Base-by-base conservation (phyloP, 176 grass and related monocot genomes). In the Melocanna baccifera region DNA sequence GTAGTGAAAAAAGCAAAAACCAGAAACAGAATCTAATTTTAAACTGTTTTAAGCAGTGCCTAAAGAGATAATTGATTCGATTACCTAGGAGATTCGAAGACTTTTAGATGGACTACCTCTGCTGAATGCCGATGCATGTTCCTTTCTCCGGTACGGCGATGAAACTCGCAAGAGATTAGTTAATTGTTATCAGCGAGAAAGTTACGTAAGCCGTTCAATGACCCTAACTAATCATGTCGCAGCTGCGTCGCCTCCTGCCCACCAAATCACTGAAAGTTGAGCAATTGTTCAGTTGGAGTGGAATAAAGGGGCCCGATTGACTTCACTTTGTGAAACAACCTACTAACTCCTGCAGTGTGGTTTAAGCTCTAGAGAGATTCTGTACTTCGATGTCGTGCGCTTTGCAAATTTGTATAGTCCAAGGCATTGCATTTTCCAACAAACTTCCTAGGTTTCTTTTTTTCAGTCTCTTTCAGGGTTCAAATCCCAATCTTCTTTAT, bases 221-320 rank as follows among this genome's bases (percentile, higher is more conserved):
- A 50, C 74, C 48, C 74, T 87, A 90, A 75, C 89, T 51, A 83
- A 79, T 73, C 84, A 78, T 51, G 52, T 67, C 12, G 8, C 84
- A 12, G 67, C 84, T 52, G 79, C 79, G 73, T 90, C 88, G 59
- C 59, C 79, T 90, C 84, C 79, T 40, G 88, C 30, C 50, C 67
- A 90, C 88, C 80, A 73, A 83, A 73, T 75, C 67, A 36, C 68
- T 78, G 84, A 79, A 90, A 61, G 9, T 7, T 23, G 79, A 78
- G 56, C 28, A 79, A 83, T 83, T 51, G 84, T 73, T 90, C 67
- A 40, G 75, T 20, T 83, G 84, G 67, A 79, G 80, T 83, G 74
- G 83, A 39, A 66, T 80, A 79, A 50, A 29, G 12, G 50, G 64
- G 41, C 29, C 57, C 1, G 1, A 34, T 87, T 79, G 74, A 87